Percentiles rank a stretch among this genome's conserved stretches.
phyloP scores from a whole-genome alignment of 2,329 filamentous ascomycete genomes.

The Phaeosphaeriaceae sp. region DNA sequence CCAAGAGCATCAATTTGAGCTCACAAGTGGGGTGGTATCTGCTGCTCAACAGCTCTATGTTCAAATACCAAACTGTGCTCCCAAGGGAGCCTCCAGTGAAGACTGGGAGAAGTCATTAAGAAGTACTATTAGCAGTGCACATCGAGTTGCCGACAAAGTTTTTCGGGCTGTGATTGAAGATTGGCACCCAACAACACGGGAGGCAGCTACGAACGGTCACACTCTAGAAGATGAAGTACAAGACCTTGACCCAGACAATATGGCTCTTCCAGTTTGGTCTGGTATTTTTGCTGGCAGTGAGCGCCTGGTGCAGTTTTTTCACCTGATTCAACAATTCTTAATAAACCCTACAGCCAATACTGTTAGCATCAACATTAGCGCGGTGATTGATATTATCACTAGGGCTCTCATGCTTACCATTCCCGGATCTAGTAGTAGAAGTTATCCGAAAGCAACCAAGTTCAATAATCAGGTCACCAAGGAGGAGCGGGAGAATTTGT shows the following conservation, averaged over 20 bases:
- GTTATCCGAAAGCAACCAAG: constrained; percentile 52
- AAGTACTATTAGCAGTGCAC: constrained; percentile 67
- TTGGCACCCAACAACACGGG: constrained; percentile 71
- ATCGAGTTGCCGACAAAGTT: constrained; percentile 75
- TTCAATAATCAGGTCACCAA: constrained; percentile 74
- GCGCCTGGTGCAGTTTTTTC: constrained; percentile 70
- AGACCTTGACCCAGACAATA: constrained; percentile 49
- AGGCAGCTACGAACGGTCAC: constrained; percentile 35
- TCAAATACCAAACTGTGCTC: constrained; percentile 77
- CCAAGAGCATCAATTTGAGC: constrained; percentile 47
- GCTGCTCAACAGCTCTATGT: constrained; percentile 70
- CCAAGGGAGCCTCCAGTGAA: constrained; percentile 76
- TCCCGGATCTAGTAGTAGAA: constrained; percentile 54
- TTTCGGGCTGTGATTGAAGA: constrained; percentile 82
- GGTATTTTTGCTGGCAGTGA: constrained; percentile 77
- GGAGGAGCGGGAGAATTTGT: constrained; percentile 83
- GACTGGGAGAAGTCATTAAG: constrained; percentile 78
- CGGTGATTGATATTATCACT: constrained; percentile 71
- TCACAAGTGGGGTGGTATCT: constrained; percentile 61
- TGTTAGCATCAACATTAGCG: constrained; percentile 71
- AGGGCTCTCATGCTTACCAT: constrained; percentile 72
- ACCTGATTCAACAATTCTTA: constrained; percentile 69
- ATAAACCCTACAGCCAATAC: constrained; percentile 67
- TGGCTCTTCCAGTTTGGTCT: constrained; percentile 70
- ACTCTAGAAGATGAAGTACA: constrained; percentile 42